These are phyloP conservation scores for Musa schizocarpa DNA, from an alignment of 176 grass and related monocot genomes.

Conservation along the genomic window DNA sequence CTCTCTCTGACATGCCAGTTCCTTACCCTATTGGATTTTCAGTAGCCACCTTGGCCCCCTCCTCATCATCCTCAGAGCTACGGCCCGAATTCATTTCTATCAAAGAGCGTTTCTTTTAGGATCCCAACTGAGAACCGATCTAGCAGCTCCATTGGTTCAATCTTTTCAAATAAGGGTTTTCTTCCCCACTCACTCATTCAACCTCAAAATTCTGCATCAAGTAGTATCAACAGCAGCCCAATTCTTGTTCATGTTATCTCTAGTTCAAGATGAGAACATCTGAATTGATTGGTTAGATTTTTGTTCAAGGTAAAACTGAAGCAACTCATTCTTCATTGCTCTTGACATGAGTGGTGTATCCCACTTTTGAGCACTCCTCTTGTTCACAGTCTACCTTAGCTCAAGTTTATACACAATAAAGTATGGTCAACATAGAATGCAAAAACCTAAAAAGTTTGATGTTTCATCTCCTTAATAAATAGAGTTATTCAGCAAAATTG, in stretches of 20 bases:
- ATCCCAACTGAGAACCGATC: slow-evolving; percentile 11
- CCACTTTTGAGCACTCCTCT: background rate
- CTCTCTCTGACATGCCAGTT: slow-evolving; percentile 35
- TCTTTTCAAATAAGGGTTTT: background rate
- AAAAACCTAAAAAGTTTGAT: background rate
- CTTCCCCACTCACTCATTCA: background rate
- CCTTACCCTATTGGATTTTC: slow-evolving; percentile 32
- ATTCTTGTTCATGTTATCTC: no score
- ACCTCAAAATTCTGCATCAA: background rate
- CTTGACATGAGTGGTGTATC: background rate
- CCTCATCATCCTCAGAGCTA: slow-evolving; percentile 13
- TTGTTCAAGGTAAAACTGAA: background rate
- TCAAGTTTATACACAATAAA: slow-evolving; percentile 7
- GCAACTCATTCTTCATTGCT: background rate
- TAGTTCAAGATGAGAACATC: background rate
- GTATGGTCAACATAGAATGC: background rate
- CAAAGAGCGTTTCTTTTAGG: slow-evolving; percentile 14
- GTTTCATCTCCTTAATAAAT: background rate
- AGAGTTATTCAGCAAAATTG: background rate
- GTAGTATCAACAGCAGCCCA: no score
- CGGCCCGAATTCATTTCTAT: slow-evolving; percentile 20
- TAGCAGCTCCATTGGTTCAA: slow-evolving; percentile 2
- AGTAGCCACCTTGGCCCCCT: background rate
- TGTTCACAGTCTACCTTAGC: background rate
- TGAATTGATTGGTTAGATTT: background rate